Evolutionary conservation across 495 filamentous ascomycete species (phyloP), one percentile per base, ranked within the genome.

Genomic region (Lophium mytilinum): DNA sequence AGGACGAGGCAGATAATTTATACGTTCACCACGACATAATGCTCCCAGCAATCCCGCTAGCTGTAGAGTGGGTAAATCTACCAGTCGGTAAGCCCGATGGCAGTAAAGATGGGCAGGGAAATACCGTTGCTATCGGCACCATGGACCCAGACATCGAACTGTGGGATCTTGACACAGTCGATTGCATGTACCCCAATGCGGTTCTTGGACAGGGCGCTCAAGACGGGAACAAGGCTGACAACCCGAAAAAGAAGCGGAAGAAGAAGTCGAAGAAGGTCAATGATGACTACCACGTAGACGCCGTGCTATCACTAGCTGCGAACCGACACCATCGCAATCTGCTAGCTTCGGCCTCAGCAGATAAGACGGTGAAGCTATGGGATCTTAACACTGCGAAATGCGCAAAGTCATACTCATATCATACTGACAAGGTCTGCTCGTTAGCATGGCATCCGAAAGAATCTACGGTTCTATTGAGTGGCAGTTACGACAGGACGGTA

Each of bases 21-120:
- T 99, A 97, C 70, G 91, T 97, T 9, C 93, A 99, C 75, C 94
- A 99, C 76, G 93, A 99, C 67, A 95, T 99, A 64, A 96, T 99
- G 93, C 83, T 99, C 40, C 93, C 93, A 15, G 91, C 91, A 34
- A 95, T 97, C 71, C 93, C 93, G 1, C 81, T 99, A 12, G 92
- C 88, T 68, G 77, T 96, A 37, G 93, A 99, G 74, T 99, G 93
- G 93, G 73, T 99, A 17, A 86, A 95, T 69, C 73, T 94, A 35
- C 84, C 90, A 41, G 89, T 95, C 35, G 85, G 87, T 47, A 88
- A 89, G 78, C 80, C 52, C 1, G 60, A 56, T 39, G 37, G 43
- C 6, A 58, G 73, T 74, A 14, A 81, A 80, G 52, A 74, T 69
- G 19, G 41, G 15, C 53, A 24, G 40, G 92, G 83, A 6, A 99